These are phyloP conservation scores for Hanseniaspora pseudoguilliermondii DNA, from an alignment of 805 yeast genomes.

Conservation along the genomic window DNA sequence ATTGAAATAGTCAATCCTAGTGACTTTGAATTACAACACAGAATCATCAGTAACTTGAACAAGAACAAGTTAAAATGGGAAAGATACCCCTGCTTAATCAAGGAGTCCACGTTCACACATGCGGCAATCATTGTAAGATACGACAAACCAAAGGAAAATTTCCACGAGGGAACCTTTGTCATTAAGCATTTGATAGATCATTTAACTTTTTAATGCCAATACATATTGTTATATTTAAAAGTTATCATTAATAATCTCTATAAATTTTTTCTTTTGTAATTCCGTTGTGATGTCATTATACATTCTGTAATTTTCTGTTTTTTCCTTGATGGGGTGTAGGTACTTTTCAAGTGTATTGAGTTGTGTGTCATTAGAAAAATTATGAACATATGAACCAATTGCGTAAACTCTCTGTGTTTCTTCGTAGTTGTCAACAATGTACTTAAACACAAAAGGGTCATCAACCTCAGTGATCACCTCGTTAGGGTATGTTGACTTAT, in stretches of 20 bases:
- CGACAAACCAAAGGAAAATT: constrained; percentile 32
- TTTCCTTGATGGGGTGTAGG: not conserved
- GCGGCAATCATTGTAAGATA: constrained; percentile 71
- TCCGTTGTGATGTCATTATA: not conserved
- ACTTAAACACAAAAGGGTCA: not conserved
- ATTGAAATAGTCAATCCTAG: constrained; percentile 28
- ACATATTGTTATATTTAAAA: not conserved
- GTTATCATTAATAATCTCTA: not conserved
- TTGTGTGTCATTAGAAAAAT: not conserved
- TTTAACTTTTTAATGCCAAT: not conserved
- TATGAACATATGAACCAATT: not conserved
- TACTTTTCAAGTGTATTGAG: not conserved
- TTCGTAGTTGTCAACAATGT: not conserved
- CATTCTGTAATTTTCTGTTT: not conserved
- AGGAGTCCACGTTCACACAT: constrained; percentile 55
- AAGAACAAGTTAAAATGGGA: constrained; percentile 40
- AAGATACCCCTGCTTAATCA: constrained; percentile 58
- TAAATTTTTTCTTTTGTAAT: not conserved
- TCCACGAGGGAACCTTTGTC: constrained; percentile 58
- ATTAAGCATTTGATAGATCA: constrained; percentile 38
- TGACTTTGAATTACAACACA: constrained; percentile 29
- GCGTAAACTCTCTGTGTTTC: not conserved
- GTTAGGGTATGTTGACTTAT: not conserved
- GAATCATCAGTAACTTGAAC: constrained; percentile 47
- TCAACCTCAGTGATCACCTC: not conserved